phyloP scores from a whole-genome alignment of 2,329 filamentous ascomycete species.

The Alternaria conjuncta region DNA sequence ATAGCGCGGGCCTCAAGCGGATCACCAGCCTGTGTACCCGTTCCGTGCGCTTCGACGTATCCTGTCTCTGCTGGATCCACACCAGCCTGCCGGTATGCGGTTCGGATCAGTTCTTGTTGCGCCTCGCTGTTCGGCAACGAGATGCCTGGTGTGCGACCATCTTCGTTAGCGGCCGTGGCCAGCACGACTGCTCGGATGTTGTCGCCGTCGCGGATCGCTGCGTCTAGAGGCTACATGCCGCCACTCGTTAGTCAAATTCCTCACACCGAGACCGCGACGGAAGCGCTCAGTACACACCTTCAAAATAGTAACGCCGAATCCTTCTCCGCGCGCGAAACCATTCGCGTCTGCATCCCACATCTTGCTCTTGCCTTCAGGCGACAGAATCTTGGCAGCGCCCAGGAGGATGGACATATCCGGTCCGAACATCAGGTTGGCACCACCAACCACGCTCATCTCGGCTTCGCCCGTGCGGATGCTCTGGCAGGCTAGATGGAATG shows the following conservation, averaged over 20 bases:
- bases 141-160: conserved; percentile 64
- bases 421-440: conserved; percentile 45
- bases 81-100: conserved; percentile 27
- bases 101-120: conserved; percentile 41
- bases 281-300: conserved; percentile 17
- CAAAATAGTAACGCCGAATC: conserved; percentile 32
- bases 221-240: conserved; percentile 11
- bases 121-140: conserved; percentile 64
- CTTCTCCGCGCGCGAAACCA: conserved; percentile 41
- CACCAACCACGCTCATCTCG: conserved; percentile 45
- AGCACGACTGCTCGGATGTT: conserved; percentile 36
- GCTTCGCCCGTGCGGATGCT: conserved; percentile 31
- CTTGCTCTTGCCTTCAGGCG: conserved; percentile 30
- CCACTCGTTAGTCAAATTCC: neutral
- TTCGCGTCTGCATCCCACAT: conserved; percentile 37
- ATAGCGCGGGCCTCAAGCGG: conserved; percentile 38
- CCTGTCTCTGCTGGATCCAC: conserved; percentile 33
- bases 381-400: conserved; percentile 8
- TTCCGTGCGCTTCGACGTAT: conserved; percentile 52
- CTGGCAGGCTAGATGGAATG: conserved; percentile 26
- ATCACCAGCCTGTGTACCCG: conserved; percentile 57
- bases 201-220: conserved; percentile 36
- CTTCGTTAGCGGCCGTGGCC: conserved; percentile 50
- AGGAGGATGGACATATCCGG: conserved; percentile 17
- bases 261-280: neutral